phyloP scores from a whole-genome alignment of 345 rosid genomes.

The Zanthoxylum bungeanum region DNA sequence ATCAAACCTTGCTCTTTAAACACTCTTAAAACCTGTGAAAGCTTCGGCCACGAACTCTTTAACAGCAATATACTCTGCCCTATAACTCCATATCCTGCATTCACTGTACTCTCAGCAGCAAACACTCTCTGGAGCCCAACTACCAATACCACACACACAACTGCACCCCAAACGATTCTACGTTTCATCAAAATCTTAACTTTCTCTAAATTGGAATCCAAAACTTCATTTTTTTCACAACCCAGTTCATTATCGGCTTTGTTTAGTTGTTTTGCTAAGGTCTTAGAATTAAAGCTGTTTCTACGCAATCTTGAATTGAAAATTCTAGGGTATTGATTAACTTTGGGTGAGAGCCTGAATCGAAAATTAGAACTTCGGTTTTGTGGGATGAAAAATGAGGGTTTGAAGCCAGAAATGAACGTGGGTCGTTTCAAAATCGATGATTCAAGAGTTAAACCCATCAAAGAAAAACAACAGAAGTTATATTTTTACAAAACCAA shows the following conservation, averaged over 20 bases:
- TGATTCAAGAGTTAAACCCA: constrained; percentile 47
- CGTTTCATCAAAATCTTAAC: constrained; percentile 43
- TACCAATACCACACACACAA: constrained; percentile 57
- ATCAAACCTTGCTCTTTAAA: constrained; percentile 81
- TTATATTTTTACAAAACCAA: background rate
- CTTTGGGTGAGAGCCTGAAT: constrained; percentile 18
- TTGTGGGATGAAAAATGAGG: constrained; percentile 26
- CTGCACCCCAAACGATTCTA: constrained; percentile 56
- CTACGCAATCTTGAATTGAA: constrained; percentile 14
- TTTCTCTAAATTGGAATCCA: constrained; percentile 28
- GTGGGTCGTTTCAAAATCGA: constrained; percentile 43
- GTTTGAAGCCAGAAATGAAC: constrained; percentile 24
- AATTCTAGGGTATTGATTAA: constrained; percentile 22
- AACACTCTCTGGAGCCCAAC: constrained; percentile 57
- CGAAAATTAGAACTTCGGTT: constrained; percentile 34
- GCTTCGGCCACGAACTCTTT: constrained; percentile 70
- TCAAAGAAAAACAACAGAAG: background rate
- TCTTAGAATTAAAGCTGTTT: constrained; percentile 23
- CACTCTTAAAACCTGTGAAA: constrained; percentile 61
- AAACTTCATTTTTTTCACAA: constrained; percentile 11
- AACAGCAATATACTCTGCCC: constrained; percentile 55
- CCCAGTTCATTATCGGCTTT: constrained; percentile 26
- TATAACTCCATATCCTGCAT: constrained; percentile 70
- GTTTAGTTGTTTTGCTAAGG: constrained; percentile 21
- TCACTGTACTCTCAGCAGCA: constrained; percentile 60